phyloP scores from a whole-genome alignment of 208 protist species.

The Plasmodiophora brassicae region DNA sequence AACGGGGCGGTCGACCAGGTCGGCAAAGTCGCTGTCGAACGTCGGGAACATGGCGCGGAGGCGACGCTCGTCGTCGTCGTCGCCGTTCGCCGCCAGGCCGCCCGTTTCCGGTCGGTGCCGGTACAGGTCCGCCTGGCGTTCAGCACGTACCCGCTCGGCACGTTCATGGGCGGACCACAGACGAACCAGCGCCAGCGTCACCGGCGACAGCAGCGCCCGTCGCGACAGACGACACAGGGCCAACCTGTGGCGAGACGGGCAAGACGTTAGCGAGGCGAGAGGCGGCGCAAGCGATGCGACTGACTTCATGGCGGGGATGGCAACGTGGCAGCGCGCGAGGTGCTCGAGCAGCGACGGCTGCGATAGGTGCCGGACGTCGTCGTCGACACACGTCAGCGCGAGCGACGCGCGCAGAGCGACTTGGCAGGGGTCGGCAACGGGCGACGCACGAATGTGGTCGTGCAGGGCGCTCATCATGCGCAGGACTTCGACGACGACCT shows the following conservation, averaged over 20 bases:
- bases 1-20: not conserved
- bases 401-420: not conserved
- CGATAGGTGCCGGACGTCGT: not conserved
- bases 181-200: not conserved
- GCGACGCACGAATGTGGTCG: not conserved
- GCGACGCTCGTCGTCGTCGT: not conserved
- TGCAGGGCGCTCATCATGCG: not conserved
- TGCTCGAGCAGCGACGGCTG: not conserved
- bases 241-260: not conserved
- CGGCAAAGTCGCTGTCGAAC: not conserved
- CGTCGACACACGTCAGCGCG: not conserved
- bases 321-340: not conserved
- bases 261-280: not conserved
- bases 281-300: not conserved
- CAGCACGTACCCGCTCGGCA: not conserved
- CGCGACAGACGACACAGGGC: not conserved
- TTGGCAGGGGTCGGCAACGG: not conserved
- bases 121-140: not conserved
- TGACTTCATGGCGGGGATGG: not conserved
- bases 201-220: not conserved
- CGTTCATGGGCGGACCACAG: not conserved
- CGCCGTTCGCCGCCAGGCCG: not conserved
- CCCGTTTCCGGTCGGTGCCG: not conserved
- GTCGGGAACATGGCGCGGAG: not conserved
- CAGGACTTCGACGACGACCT: not conserved